Percentiles rank a stretch among this genome's conserved stretches.
Conservation (phyloP, 1,284 basidiomycete genomes). For the Austroboletus novae-zelandiae region DNA sequence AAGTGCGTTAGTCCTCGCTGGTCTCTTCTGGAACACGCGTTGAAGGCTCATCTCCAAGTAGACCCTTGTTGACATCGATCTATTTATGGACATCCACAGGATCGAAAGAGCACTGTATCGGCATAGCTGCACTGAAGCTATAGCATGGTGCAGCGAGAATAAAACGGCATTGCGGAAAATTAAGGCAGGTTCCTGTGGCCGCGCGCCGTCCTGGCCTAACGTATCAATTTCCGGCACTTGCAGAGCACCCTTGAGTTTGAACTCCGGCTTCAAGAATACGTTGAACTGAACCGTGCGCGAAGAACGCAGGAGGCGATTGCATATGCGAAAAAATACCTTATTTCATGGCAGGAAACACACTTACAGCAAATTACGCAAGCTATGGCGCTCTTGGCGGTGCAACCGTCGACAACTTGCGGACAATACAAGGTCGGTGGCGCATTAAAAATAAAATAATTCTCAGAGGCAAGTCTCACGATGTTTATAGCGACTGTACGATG, state of each 20-base stretch:
- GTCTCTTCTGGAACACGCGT: slow-evolving; percentile 17
- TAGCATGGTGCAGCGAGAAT: slow-evolving; percentile 97
- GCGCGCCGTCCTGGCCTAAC: slow-evolving; percentile 6
- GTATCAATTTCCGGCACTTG: slow-evolving; percentile 15
- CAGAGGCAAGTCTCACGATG: slow-evolving; percentile 12
- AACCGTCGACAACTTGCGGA: slow-evolving; percentile 60
- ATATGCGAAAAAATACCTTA: slow-evolving; percentile 82
- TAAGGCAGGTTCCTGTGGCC: slow-evolving; percentile 53
- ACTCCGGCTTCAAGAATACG: slow-evolving; percentile 92
- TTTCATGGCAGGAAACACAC: slow-evolving; percentile 82
- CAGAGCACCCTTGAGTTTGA: slow-evolving; percentile 96
- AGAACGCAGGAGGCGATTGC: slow-evolving; percentile 77
- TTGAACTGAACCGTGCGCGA: slow-evolving; percentile 80
- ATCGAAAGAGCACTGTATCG: slow-evolving; percentile 79
- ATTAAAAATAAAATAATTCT: not conserved
- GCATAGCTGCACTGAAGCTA: slow-evolving; percentile 82
- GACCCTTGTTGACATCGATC: slow-evolving; percentile 86
- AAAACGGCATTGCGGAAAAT: slow-evolving; percentile 88
- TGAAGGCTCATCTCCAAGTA: slow-evolving; percentile 35
- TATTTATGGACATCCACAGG: slow-evolving; percentile 84
- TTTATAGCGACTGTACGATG: slow-evolving; percentile 76
- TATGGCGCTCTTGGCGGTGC: slow-evolving; percentile 74
- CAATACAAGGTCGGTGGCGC: slow-evolving; percentile 61
- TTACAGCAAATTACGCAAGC: slow-evolving; percentile 74
- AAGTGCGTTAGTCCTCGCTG: slow-evolving; percentile 44